Conservation (phyloP, 176 grass and related monocot genomes). For the Zizania latifolia region DNA sequence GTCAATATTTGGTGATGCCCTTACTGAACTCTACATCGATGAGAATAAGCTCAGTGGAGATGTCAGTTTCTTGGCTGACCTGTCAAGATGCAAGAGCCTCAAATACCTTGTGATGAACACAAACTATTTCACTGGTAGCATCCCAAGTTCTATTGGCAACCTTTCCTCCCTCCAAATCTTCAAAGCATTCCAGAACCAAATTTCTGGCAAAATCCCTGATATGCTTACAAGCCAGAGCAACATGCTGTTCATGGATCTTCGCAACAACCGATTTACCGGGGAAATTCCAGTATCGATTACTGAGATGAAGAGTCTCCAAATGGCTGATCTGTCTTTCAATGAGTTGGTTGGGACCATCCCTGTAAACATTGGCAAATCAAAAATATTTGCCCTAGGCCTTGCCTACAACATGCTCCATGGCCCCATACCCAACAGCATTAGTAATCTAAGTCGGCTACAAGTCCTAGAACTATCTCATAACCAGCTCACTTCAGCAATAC, state of each 20-base stretch:
- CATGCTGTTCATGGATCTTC: conserved; percentile 3
- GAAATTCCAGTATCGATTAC: not conserved
- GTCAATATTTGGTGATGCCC: conserved; percentile 6
- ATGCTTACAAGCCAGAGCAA: not conserved
- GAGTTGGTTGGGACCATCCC: conserved; percentile 27
- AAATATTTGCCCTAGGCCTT: not conserved
- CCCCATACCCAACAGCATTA: conserved; percentile 23
- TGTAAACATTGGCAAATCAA: not conserved
- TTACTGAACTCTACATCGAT: conserved; percentile 10
- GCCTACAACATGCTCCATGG: conserved; percentile 25
- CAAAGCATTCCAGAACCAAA: conserved; percentile 25
- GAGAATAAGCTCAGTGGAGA: conserved; percentile 17
- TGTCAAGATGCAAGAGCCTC: conserved; percentile 23
- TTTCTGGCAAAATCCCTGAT: not conserved
- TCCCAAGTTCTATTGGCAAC: conserved; percentile 18
- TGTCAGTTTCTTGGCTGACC: conserved; percentile 2
- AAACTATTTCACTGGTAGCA: conserved; percentile 21
- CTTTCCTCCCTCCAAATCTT: conserved; percentile 30
- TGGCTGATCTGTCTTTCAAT: conserved; percentile 9
- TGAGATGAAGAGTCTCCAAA: not conserved
- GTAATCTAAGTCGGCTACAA: conserved; percentile 10
- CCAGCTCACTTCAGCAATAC: conserved; percentile 26
- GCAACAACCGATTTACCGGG: conserved; percentile 23
- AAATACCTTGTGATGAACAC: conserved; percentile 17
- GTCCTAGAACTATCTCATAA: conserved; percentile 4